Percentiles rank a stretch among this genome's conserved stretches.
These are phyloP conservation scores for Bryoglossum gracile DNA, from an alignment of 495 filamentous ascomycete species.

Conservation along the genomic window DNA sequence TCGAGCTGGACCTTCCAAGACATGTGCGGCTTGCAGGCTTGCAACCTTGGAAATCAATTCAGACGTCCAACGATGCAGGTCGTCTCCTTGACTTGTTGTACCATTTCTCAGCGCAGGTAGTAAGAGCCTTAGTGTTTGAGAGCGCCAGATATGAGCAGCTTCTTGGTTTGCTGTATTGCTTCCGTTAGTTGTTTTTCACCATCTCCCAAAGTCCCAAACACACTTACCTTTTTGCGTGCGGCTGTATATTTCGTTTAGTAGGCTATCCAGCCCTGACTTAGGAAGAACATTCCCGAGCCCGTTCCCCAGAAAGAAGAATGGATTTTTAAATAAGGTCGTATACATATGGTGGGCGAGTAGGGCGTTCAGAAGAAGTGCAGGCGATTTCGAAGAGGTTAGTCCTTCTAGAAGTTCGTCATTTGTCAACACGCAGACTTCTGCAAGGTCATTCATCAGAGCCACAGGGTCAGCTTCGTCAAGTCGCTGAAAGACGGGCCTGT, in stretches of 20 bases:
- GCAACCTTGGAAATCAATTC: background rate
- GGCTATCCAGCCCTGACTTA: background rate
- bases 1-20: background rate
- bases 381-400: background rate
- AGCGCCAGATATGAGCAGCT: slow-evolving; percentile 13
- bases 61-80: background rate
- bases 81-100: background rate
- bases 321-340: background rate
- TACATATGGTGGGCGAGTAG: slow-evolving; percentile 11
- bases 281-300: background rate
- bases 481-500: background rate
- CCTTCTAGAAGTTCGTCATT: background rate
- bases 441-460: slow-evolving; percentile 2
- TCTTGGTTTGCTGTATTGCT: slow-evolving; percentile 7
- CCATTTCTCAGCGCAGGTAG: slow-evolving; percentile 1
- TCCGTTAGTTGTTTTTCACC: too few relatives aligned
- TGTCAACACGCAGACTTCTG: background rate
- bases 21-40: background rate
- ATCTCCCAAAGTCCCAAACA: background rate
- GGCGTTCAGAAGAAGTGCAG: slow-evolving; percentile 11
- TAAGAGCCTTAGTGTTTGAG: slow-evolving; percentile 13
- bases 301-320: slow-evolving; percentile 8
- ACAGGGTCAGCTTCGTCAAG: background rate
- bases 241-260: background rate
- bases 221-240: background rate